Evolutionary conservation across 129 eudicot species (phyloP).

Genomic region (Lactuca sativa): DNA sequence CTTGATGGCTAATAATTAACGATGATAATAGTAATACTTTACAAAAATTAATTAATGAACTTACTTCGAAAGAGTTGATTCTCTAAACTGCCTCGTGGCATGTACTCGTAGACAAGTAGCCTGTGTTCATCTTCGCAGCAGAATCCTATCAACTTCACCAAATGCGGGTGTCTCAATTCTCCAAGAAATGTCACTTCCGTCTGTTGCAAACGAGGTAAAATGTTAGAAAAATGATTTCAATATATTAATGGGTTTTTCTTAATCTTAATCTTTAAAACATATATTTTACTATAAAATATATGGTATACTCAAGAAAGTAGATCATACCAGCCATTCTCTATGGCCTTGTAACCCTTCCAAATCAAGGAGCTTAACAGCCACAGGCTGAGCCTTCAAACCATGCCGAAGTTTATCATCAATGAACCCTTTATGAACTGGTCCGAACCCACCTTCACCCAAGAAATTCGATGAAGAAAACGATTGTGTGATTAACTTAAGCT

Average conservation of each 20-base stretch:
- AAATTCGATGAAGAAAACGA: constrained; percentile 69
- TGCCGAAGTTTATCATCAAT: constrained; percentile 75
- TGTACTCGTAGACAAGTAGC: constrained; percentile 77
- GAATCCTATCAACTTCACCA: constrained; percentile 92
- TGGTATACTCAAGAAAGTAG: not conserved
- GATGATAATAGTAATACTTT: too few species aligned
- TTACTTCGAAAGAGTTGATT: constrained; percentile 92
- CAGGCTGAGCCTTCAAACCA: constrained; percentile 83
- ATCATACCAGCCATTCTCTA: constrained; percentile 79
- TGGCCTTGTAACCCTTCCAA: constrained; percentile 83
- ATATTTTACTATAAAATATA: too few species aligned
- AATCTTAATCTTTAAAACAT: not conserved
- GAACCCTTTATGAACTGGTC: constrained; percentile 89
- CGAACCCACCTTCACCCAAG: constrained; percentile 89
- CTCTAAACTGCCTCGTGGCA: constrained; percentile 95
- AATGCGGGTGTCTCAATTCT: constrained; percentile 77
- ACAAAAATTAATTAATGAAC: not conserved
- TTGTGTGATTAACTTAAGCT: constrained; percentile 74
- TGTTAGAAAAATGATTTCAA: not conserved
- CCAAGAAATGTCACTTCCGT: constrained; percentile 91
- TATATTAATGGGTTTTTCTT: not conserved
- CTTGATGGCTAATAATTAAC: not conserved
- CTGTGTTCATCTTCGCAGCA: constrained; percentile 93
- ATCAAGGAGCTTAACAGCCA: constrained; percentile 84
- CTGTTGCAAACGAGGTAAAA: constrained; percentile 28